Base-by-base conservation (phyloP, 129 eudicot species). In the Dittrichia graveolens region DNA sequence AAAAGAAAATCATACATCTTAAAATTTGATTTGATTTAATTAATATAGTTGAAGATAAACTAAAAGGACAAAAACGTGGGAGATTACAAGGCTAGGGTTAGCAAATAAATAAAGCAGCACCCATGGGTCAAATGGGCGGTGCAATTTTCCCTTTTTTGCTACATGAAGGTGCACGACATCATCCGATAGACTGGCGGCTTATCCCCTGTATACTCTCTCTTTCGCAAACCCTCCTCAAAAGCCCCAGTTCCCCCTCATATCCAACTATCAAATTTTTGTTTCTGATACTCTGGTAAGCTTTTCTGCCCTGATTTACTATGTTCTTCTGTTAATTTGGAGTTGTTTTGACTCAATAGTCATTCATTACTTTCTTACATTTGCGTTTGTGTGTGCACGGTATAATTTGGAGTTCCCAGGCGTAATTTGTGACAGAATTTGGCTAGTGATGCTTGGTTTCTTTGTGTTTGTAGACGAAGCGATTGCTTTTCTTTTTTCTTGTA, bases 111-210 rank as follows among this genome's bases (percentile, higher is more conserved):
- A 66, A 55, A 65, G 4, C 3, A 10, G 24, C 6, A 72, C 44
- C 2, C 31, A 52, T 43, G 46, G 46, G 43, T n/a, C 13, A 14
- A 19, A 44, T 43, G 24, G 24, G 55, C 38, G 70, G 78, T 73
- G 77, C 61, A 9, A 35, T 50, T 64, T 47, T 9, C 40, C 31
- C 2, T 60, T 37, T 14, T 54, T 42, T 43, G 41, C 10, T 40
- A 54, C 12, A 41, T 42, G 67, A 61, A 57, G 71, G 81, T 69
- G 72, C 81, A 77, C 81, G 12, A 19, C 34, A 76, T 67, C 75
- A 68, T 59, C 80, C 54, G 54, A 68, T 68, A 76, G 45, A 68
- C 81, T 14, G 81, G 75, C 81, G 81, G 81, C 80, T 61, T 43
- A 34, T 38, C 70, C 37, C 6, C 59, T 59, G 16, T 1, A 24